Evolutionary conservation across 306 rosid species (phyloP).

Genomic region (Gleditsia sinensis): DNA sequence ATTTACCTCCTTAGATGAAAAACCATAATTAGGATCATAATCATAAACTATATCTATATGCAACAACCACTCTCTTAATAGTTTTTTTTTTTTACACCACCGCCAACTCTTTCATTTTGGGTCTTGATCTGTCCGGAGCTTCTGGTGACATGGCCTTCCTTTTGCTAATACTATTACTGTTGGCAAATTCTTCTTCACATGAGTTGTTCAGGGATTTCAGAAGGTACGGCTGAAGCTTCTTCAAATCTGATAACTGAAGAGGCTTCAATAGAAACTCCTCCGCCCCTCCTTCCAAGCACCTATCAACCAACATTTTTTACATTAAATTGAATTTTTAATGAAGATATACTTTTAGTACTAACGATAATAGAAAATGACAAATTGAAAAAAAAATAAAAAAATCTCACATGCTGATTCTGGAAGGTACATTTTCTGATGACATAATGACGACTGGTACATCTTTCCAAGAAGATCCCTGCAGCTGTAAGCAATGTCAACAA

Average conservation of each 20-base stretch:
- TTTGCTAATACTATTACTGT: slow-evolving; percentile 43
- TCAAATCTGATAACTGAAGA: slow-evolving; percentile 73
- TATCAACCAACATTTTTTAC: slow-evolving; percentile 28
- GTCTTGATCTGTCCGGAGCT: slow-evolving; percentile 43
- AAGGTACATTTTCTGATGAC: slow-evolving; percentile 97
- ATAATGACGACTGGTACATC: slow-evolving; percentile 92
- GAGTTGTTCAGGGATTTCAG: slow-evolving; percentile 51
- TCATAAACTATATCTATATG: not conserved
- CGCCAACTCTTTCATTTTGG: slow-evolving; percentile 39
- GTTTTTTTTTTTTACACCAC: not conserved
- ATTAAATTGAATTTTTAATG: not conserved
- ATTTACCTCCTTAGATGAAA: not conserved
- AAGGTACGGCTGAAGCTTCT: slow-evolving; percentile 76
- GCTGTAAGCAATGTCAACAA: slow-evolving; percentile 32
- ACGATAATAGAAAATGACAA: not conserved
- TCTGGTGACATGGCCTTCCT: slow-evolving; percentile 56
- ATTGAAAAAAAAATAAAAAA: not conserved
- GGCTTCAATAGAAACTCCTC: slow-evolving; percentile 94
- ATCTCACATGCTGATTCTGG: slow-evolving; percentile 80
- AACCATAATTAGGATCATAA: not conserved
- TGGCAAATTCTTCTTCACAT: slow-evolving; percentile 26
- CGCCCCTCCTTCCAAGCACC: slow-evolving; percentile 87
- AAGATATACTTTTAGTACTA: not conserved
- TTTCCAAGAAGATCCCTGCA: slow-evolving; percentile 95
- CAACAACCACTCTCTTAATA: no score